Evolutionary conservation across 2,329 filamentous ascomycete species (phyloP), one percentile per base, ranked within the genome.

Genomic region (Cordyceps militaris): DNA sequence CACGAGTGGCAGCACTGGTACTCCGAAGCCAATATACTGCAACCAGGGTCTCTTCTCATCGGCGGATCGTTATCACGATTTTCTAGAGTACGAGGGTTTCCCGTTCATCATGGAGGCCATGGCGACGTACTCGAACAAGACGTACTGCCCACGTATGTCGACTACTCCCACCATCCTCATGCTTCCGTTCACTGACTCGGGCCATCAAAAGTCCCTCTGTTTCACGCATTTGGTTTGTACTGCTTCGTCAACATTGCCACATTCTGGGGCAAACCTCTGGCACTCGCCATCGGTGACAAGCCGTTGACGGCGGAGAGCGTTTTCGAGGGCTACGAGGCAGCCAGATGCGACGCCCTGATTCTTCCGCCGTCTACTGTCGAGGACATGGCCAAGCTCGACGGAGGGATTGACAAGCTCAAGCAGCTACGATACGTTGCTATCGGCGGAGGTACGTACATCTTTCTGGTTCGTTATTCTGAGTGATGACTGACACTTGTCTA

Each of bases 1-100:
- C 63, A 78, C 76, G 0, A 76, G 73, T 54, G 76, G 76, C 6
- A 76, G 71, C 43, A 78, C 76, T 0, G 76, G 76, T 0, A 66
- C 76, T 3, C 76, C 76, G 0, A 78, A 76, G 62, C 76, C 76
- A 2, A 69, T 79, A n/a, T 60, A 74, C 10, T 63, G 67, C 21
- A 63, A 64, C 4, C 70, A 75, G 5, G 76, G 76, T 14, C 68
- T 73, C 65, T 11, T 74, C 14, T 66, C 71, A 1, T 63, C 71
- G 19, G 60, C 55, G 3, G 74, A 79, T 56, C 61, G 54, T 2
- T 66, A 65, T 28, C 67, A 67, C 24, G 50, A 64, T 3, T 38
- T 68, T 1, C 64, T 63, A 0, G 59, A 63, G 3, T 67, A 66
- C 54, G 32, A 68, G 16, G 67, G 66, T 1, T 53, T 57, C 21